Base-by-base conservation (phyloP, 2,329 filamentous ascomycete genomes). In the Aspergillaceae sp. region DNA sequence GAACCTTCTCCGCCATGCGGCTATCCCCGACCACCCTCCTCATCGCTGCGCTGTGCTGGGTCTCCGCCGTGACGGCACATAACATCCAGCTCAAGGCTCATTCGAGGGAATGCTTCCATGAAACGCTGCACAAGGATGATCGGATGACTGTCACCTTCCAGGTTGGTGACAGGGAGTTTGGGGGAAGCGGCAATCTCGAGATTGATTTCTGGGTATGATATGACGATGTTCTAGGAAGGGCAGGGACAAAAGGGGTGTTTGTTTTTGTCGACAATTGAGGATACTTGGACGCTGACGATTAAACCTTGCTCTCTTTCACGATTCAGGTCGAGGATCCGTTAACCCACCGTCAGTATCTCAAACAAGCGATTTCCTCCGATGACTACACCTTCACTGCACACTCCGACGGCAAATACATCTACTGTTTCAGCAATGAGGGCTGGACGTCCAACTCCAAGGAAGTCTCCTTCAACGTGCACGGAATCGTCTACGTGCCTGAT, bases 371-470 rank as follows among this genome's bases (percentile, higher is more conserved):
- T 49, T 90, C 90, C 52, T 90, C 86, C 59, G 92, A 92, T 65
- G 91, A 97, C 70, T 88, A 94, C 74, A 87, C 87, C 48, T 97
- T 98, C 72, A 85, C 82, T 35, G 90, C 92, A 43, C 75, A 78
- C 58, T 73, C 82, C 63, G 90, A 98, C 68, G 92, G 92, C 55
- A 89, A 86, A 72, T 96, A 86, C 74, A 75, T 80, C 48, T 98
- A 98, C 81, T 98, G 92, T 81, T 98, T 98, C 74, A 94, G 92
- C 72, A 98, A 98, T 72, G 91, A 97, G 76, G 85, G 92, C 69
- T 98, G 91, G 89, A 87, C 87, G 48, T 89, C 90, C 48, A 88
- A 88, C 69, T 94, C 82, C 66, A 98, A 98, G 74, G 92, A 98
- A 70, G 91, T 98, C 45, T 94, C 88, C 47, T 98, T 98, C 81